Percentiles rank a stretch among this genome's conserved stretches.
These are phyloP conservation scores for Stevia rebaudiana DNA, from an alignment of 140 eudicot species.

Conservation along the genomic window DNA sequence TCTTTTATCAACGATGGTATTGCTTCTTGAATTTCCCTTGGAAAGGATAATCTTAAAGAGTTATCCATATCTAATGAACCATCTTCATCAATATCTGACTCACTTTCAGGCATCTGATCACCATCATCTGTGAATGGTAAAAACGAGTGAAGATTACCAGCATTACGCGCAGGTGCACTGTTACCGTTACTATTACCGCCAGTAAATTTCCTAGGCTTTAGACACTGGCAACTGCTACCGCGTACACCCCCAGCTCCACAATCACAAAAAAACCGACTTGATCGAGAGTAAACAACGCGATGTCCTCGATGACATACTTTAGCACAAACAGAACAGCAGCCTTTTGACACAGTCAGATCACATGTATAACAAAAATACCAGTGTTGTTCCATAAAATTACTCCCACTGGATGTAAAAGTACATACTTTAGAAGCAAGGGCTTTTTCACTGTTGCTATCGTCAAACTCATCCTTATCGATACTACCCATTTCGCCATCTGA, in stretches of 20 bases:
- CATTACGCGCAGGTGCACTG: conserved; percentile 38
- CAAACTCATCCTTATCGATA: conserved; percentile 85
- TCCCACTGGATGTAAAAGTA: conserved; percentile 97
- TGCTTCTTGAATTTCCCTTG: conserved; percentile 67
- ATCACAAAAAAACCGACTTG: conserved; percentile 96
- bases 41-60: conserved; percentile 57
- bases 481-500: conserved; percentile 94
- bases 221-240: conserved; percentile 93
- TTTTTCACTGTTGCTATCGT: conserved; percentile 72
- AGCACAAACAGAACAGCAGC: conserved; percentile 99
- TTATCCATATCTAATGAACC: conserved; percentile 53
- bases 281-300: conserved; percentile 95
- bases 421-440: conserved; percentile 96
- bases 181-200: conserved; percentile 36
- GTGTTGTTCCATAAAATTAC: conserved; percentile 99
- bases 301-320: conserved; percentile 99
- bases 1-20: conserved; percentile 60
- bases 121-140: conserved; percentile 76
- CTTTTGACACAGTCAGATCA: conserved; percentile 94
- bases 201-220: conserved; percentile 84
- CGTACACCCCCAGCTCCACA: conserved; percentile 99
- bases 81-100: conserved; percentile 96
- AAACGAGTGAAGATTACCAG: conserved; percentile 70
- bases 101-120: conserved; percentile 87
- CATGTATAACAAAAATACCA: conserved; percentile 99